These are phyloP conservation scores for Sphagnum contortum DNA, from an alignment of 225 moss, liverwort and hornwort genomes.

Conservation along the genomic window DNA sequence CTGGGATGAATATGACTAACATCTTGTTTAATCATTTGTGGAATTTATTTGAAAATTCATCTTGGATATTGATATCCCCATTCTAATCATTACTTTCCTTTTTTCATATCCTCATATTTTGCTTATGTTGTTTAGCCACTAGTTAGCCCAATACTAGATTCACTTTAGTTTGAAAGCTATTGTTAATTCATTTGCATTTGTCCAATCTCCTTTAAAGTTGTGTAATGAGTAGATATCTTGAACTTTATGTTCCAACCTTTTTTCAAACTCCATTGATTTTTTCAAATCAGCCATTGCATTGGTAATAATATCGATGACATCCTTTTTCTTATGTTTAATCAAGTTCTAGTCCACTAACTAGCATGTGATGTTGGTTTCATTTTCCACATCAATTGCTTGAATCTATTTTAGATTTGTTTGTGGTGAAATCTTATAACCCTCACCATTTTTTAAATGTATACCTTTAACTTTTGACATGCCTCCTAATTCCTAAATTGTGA, in stretches of 20 bases:
- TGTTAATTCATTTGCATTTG: slow-evolving; percentile 42
- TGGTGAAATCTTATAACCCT: slow-evolving; percentile 65
- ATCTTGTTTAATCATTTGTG: too few species aligned
- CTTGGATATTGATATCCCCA: neutral
- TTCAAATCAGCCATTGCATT: slow-evolving; percentile 53
- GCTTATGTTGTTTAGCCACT: slow-evolving; percentile 69
- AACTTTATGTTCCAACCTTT: slow-evolving; percentile 47
- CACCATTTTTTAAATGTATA: slow-evolving; percentile 85
- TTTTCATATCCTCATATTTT: slow-evolving; percentile 69
- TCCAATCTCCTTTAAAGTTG: slow-evolving; percentile 81
- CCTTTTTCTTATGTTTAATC: slow-evolving; percentile 68
- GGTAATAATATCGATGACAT: slow-evolving; percentile 40
- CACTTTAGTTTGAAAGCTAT: slow-evolving; percentile 10
- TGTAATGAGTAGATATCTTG: slow-evolving; percentile 46
- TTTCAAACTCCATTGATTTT: slow-evolving; percentile 46
- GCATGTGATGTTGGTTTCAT: slow-evolving; percentile 59
- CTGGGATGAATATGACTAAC: too few species aligned
- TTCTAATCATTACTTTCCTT: slow-evolving; percentile 51
- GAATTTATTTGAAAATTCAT: neutral
- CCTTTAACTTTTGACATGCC: slow-evolving; percentile 49
- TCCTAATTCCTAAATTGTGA: slow-evolving; percentile 88
- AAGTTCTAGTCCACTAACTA: slow-evolving; percentile 72
- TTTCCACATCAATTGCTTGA: slow-evolving; percentile 72
- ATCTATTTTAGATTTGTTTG: slow-evolving; percentile 85
- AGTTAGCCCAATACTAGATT: slow-evolving; percentile 4